These are phyloP conservation scores for Candida yuanshanica DNA, from an alignment of 805 yeast genomes.

Conservation along the genomic window DNA sequence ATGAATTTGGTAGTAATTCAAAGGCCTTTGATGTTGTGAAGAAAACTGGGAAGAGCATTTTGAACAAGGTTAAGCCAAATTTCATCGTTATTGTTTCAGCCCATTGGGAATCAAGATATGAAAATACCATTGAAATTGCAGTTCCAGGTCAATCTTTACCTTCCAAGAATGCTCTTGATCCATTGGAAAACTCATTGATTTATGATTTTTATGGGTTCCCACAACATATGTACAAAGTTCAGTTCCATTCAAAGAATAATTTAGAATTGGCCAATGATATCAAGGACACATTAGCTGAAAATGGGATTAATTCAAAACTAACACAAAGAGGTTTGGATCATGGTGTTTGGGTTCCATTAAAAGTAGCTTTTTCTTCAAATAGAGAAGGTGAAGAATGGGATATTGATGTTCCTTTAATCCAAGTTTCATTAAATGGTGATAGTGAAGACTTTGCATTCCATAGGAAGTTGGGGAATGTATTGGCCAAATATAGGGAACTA, in stretches of 20 bases:
- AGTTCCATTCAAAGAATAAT: constrained; percentile 49
- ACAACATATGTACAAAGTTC: constrained; percentile 51
- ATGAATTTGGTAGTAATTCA: constrained; percentile 41
- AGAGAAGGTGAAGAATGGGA: constrained; percentile 23
- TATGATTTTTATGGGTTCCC: constrained; percentile 81
- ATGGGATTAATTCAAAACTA: constrained; percentile 40
- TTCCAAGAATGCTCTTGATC: constrained; percentile 2
- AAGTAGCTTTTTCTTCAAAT: constrained; percentile 54
- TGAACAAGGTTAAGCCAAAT: constrained; percentile 49
- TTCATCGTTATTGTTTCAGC: constrained; percentile 66
- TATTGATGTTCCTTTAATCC: constrained; percentile 35
- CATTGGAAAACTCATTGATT: constrained; percentile 47
- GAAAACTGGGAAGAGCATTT: constrained; percentile 47
- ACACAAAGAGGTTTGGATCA: constrained; percentile 71
- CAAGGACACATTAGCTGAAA: constrained; percentile 30
- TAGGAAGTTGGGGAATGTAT: constrained; percentile 49
- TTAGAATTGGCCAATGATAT: constrained; percentile 39
- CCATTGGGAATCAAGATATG: constrained; percentile 59
- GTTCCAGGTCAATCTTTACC: constrained; percentile 28
- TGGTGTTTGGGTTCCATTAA: constrained; percentile 78
- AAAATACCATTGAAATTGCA: constrained; percentile 42
- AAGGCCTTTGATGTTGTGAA: constrained; percentile 56
- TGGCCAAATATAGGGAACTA: constrained; percentile 45
- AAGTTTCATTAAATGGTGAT: constrained; percentile 29
- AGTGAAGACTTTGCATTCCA: constrained; percentile 38